Conservation (phyloP, 495 filamentous ascomycete genomes). For the Astrothelium macrocarpum region DNA sequence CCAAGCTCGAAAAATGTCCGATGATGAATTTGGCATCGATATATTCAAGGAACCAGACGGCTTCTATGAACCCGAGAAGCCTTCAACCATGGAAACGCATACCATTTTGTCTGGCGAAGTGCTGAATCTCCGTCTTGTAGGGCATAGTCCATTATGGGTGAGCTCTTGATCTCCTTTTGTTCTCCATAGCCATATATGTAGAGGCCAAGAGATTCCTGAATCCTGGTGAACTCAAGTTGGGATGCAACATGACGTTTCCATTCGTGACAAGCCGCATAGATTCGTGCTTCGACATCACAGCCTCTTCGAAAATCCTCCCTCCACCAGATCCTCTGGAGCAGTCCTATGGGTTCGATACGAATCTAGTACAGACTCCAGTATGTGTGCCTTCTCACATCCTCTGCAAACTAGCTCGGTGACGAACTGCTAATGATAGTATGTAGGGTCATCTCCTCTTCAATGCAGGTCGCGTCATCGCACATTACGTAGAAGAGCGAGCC, state of each 20-base stretch:
- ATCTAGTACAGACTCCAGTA: constrained; percentile 4
- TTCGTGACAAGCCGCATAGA: not conserved
- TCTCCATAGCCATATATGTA: constrained; percentile 1
- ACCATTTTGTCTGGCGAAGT: constrained; percentile 54
- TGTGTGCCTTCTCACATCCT: not conserved
- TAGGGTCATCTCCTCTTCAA: constrained; percentile 89
- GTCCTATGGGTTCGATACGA: constrained; percentile 2
- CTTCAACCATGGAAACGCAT: constrained; percentile 59
- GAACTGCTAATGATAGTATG: not conserved
- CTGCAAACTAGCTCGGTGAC: not conserved
- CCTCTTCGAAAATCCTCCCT: not conserved
- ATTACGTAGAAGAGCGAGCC: constrained; percentile 63
- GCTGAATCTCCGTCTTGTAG: constrained; percentile 71
- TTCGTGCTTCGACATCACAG: constrained; percentile 3
- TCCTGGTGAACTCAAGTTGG: not conserved
- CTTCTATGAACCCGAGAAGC: constrained; percentile 63
- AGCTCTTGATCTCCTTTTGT: constrained; percentile 8
- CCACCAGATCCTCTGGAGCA: not conserved
- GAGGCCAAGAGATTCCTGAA: not conserved
- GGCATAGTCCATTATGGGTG: constrained; percentile 82
- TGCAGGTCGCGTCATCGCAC: constrained; percentile 61
- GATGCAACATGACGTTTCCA: not conserved
- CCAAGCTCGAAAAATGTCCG: not conserved
- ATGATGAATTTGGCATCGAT: constrained; percentile 35
- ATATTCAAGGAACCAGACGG: constrained; percentile 72